Percentiles rank a stretch among this genome's conserved stretches.
Evolutionary conservation across 1,284 basidiomycete genomes (phyloP).

Genomic region (Sanghuangporus baumii): DNA sequence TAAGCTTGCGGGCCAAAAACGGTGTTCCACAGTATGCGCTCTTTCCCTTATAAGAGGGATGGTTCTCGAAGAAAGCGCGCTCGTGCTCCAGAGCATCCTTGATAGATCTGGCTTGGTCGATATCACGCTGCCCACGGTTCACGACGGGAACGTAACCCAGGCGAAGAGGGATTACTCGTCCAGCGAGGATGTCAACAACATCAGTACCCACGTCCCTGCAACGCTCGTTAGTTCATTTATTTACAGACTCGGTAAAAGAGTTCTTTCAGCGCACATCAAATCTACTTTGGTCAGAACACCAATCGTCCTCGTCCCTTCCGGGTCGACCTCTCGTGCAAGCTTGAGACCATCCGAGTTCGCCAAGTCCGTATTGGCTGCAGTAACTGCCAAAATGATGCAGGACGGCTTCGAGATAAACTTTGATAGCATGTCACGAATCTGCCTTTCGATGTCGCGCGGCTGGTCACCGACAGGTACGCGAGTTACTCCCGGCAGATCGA

Average conservation of each 20-base stretch:
- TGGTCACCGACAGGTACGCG: constrained; percentile 98
- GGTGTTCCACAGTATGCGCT: constrained; percentile 96
- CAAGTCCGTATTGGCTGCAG: constrained; percentile 93
- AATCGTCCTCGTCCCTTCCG: constrained; percentile 92
- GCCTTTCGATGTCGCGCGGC: constrained; percentile 95
- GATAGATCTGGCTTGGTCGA: constrained; percentile 86
- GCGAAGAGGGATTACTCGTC: constrained; percentile 91
- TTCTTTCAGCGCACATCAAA: constrained; percentile 67
- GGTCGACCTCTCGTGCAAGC: constrained; percentile 93
- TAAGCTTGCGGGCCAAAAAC: constrained; percentile 94
- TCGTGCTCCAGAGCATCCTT: constrained; percentile 83
- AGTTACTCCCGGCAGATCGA: constrained; percentile 95
- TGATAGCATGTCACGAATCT: constrained; percentile 94
- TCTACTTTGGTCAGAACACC: constrained; percentile 98
- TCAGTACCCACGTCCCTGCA: constrained; percentile 92
- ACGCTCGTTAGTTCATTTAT: constrained; percentile 3
- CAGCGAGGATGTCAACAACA: constrained; percentile 97
- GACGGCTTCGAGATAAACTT: constrained; percentile 94
- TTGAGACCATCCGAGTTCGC: constrained; percentile 98
- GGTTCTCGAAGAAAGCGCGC: constrained; percentile 90
- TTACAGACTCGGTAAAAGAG: neutral
- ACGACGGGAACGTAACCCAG: constrained; percentile 97
- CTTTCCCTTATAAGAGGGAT: constrained; percentile 89
- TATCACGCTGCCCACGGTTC: constrained; percentile 96
- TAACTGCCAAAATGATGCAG: constrained; percentile 91